Base-by-base conservation (phyloP, 805 yeast genomes). In the Candida pini region DNA sequence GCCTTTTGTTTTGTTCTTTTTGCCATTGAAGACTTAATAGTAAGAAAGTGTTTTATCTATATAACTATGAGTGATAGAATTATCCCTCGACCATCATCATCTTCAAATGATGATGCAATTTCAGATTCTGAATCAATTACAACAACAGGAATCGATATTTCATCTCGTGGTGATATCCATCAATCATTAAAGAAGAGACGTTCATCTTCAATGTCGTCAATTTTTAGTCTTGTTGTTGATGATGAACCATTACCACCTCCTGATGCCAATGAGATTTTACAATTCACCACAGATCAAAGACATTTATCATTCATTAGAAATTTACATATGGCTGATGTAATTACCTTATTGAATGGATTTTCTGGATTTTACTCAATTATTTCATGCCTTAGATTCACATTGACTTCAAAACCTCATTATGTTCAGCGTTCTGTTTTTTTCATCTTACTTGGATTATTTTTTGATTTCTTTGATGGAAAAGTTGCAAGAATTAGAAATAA, bases 391-490 rank as follows among this genome's bases (percentile, higher is more conserved):
- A 71, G 96, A 53, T 92, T 76, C 59, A 76, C 89, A 5, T 65
- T 78, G 34, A 83, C 90, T 3, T 78, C 76, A 10, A 68, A 77
- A 46, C 62, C 76, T 6, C 82, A 78, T 52, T 82, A 83, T 56
- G 74, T 80, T 21, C 90, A 83, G 63, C 71, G 96, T 49, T 96
- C 97, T 2, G 89, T 88, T 63, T 78, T 82, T 45, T 87, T 70
- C 63, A 86, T 88, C 28, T 70, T 84, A n/a, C 66, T 90, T 47
- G 98, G 98, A 5, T 74, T 90, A 53, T 87, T 92, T 56, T 90
- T 90, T 59, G 98, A 90, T 60, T 88, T 92, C 58, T 84, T 92
- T 58, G 98, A 92, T 58, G 98, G 98, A 23, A 78, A 95, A 51
- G 98, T 90, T 6, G 98, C 98, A 4, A 75, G 98, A 54, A 73